phyloP scores from a whole-genome alignment of 2,329 filamentous ascomycete species.

The Pyrenophora teres region DNA sequence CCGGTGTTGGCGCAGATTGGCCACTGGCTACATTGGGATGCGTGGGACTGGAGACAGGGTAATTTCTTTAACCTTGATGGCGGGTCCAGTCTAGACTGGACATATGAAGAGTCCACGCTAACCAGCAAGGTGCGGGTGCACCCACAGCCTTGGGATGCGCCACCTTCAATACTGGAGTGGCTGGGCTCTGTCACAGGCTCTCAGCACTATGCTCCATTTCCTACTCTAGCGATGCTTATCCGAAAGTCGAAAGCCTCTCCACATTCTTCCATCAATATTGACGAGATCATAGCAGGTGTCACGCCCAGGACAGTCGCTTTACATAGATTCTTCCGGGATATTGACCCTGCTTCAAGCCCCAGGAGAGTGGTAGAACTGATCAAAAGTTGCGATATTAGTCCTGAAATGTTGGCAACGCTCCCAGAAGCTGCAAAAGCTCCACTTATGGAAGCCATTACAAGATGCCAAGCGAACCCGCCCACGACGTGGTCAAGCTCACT shows the following conservation, averaged over 20 bases:
- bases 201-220: constrained; percentile 40
- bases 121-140: constrained; percentile 32
- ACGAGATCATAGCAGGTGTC: constrained; percentile 39
- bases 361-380: constrained; percentile 74
- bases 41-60: constrained; percentile 60
- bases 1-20: constrained; percentile 80
- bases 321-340: constrained; percentile 66
- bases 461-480: constrained; percentile 81
- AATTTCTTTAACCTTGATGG: constrained; percentile 66
- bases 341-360: constrained; percentile 48
- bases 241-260: constrained; percentile 46
- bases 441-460: constrained; percentile 80
- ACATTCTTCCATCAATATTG: constrained; percentile 44
- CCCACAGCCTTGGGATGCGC: constrained; percentile 48
- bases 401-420: constrained; percentile 74
- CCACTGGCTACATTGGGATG: constrained; percentile 76
- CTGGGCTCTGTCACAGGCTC: constrained; percentile 40
- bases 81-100: constrained; percentile 58
- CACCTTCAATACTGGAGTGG: constrained; percentile 65
- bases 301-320: constrained; percentile 68
- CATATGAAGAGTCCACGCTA: constrained; percentile 59
- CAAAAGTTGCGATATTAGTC: constrained; percentile 69
- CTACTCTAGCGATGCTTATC: constrained; percentile 45
- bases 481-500: constrained; percentile 73
- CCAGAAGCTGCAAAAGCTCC: constrained; percentile 83